These are phyloP conservation scores for Eutrema salsugineum DNA, from an alignment of 441 rosid species.

Conservation along the genomic window DNA sequence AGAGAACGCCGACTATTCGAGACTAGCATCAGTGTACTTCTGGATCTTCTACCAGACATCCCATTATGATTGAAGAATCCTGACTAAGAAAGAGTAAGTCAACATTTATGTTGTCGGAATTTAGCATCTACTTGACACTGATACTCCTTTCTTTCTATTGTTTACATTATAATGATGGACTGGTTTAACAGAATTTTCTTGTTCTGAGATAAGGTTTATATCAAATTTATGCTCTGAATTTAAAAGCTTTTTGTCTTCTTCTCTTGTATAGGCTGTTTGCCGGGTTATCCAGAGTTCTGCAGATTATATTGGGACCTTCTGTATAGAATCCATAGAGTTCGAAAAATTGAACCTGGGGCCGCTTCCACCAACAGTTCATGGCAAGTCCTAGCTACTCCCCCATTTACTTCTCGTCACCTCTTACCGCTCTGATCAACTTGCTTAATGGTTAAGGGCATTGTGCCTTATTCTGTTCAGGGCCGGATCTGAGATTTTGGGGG, in stretches of 20 bases:
- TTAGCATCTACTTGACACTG: neutral
- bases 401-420: neutral
- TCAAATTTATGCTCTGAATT: neutral
- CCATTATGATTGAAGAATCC: constrained; percentile 75
- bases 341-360: constrained; percentile 71
- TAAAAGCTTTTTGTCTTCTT: neutral
- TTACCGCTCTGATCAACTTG: neutral
- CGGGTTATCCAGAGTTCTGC: constrained; percentile 44
- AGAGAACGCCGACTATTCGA: constrained; percentile 49
- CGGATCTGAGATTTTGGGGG: no score
- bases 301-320: constrained; percentile 60
- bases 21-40: constrained; percentile 42
- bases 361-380: constrained; percentile 71
- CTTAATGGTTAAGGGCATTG: neutral
- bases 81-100: constrained; percentile 52
- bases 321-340: constrained; percentile 59
- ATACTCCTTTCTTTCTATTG: neutral
- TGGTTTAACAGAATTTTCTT: constrained; percentile 27
- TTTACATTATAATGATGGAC: constrained; percentile 23
- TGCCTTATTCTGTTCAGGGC: no score
- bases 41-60: constrained; percentile 55
- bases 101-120: neutral
- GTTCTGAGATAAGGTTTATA: neutral
- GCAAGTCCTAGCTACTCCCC: constrained; percentile 34
- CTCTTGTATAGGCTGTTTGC: constrained; percentile 60